Conservation (phyloP, 139 green algal species). For the Chlamydomonas sphaeroides region DNA sequence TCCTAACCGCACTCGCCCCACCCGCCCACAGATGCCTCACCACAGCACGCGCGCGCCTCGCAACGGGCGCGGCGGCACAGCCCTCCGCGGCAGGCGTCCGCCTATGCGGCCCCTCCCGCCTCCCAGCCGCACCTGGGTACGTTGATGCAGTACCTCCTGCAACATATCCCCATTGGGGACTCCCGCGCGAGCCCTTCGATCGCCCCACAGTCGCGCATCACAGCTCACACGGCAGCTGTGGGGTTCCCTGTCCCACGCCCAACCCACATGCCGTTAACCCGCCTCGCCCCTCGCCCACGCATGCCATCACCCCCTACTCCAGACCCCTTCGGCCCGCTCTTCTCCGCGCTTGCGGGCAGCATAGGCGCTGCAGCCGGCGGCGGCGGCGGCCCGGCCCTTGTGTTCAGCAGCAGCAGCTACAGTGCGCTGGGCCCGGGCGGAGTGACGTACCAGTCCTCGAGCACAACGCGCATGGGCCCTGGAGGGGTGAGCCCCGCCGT, state of each 20-base stretch:
- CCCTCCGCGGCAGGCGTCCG: neutral
- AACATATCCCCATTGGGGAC: too few species aligned
- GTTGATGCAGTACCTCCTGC: too few species aligned
- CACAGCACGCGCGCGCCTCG: neutral
- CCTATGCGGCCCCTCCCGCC: too few species aligned
- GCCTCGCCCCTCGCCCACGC: neutral
- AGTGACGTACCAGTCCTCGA: conserved; percentile 47
- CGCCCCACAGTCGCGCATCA: too few species aligned
- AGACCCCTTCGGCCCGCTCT: conserved; percentile 41
- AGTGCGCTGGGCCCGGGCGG: conserved; percentile 39
- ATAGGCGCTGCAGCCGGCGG: neutral
- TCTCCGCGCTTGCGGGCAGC: conserved; percentile 13
- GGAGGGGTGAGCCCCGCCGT: conserved; percentile 61
- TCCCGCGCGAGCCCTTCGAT: too few species aligned
- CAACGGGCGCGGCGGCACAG: conserved; percentile 6
- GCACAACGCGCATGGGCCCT: conserved; percentile 44
- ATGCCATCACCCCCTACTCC: neutral
- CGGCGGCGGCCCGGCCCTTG: conserved; percentile 32
- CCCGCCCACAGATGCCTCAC: conserved; percentile 20
- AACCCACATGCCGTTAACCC: neutral
- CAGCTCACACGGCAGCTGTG: neutral
- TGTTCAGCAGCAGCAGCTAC: conserved; percentile 48
- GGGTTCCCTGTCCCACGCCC: neutral
- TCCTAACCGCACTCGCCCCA: too few species aligned
- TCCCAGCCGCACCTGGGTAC: too few species aligned